A percentile compares a stretch with the other conserved stretches of the same genome.
Evolutionary conservation across 192 early-diverging fungal species (phyloP).

Genomic region (Coemansia pectinata): DNA sequence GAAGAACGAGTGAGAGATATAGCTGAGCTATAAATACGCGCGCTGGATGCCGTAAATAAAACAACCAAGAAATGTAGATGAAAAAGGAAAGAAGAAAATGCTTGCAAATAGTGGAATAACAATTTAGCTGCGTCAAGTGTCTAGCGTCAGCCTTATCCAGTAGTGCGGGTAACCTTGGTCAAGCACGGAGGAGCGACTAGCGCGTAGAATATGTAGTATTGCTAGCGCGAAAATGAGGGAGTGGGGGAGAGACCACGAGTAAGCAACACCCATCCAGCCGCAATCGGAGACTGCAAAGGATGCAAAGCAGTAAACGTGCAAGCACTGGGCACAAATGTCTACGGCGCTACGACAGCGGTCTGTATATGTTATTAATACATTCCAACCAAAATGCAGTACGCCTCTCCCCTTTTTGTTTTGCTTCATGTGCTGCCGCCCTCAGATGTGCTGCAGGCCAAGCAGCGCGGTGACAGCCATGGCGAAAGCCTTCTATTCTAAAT

Average conservation of each 20-base stretch:
- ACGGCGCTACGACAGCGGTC: conserved; percentile 5
- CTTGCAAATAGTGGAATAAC: conserved; percentile 11
- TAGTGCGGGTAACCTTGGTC: background rate
- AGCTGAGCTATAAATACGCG: conserved; percentile 11
- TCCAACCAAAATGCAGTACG: conserved; percentile 22
- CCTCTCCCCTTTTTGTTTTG: conserved; percentile 9
- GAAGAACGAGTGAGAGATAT: conserved; percentile 8
- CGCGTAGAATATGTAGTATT: background rate
- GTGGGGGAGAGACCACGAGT: background rate
- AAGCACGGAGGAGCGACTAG: background rate
- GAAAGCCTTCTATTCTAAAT: background rate
- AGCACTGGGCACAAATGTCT: conserved; percentile 7
- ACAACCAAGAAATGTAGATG: conserved; percentile 6
- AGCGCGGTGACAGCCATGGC: background rate
- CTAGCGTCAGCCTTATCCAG: background rate
- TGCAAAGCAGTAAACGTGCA: conserved; percentile 15
- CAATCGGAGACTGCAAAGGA: background rate
- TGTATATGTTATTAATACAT: conserved; percentile 23
- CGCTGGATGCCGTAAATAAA: conserved; percentile 8
- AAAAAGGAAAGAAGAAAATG: conserved; percentile 22
- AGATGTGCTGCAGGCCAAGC: background rate
- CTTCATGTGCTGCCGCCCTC: background rate
- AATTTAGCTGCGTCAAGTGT: background rate
- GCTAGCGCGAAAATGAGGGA: background rate
- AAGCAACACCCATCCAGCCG: background rate